Evolutionary conservation across 345 rosid species (phyloP).

Genomic region (Sapria himalayana): DNA sequence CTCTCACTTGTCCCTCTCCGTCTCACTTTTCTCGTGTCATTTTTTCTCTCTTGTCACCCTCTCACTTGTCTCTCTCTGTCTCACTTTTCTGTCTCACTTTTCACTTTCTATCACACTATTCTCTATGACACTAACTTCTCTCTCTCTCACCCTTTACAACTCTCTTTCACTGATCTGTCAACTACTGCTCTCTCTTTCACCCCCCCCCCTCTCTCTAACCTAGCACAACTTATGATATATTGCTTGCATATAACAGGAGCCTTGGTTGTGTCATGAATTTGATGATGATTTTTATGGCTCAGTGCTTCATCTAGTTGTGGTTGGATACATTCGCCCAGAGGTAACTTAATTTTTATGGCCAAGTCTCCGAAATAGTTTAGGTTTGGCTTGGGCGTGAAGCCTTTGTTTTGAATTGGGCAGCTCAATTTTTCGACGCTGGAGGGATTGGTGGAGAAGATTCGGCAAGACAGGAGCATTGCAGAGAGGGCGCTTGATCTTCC

Average conservation of each 20-base stretch:
- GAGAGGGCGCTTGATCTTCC: slow-evolving; percentile 77
- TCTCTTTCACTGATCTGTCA: no score
- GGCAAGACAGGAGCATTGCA: slow-evolving; percentile 42
- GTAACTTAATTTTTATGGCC: slow-evolving; percentile 12
- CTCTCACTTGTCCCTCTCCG: no score
- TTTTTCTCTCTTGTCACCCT: no score
- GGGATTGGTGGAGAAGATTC: slow-evolving; percentile 50
- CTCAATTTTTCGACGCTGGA: slow-evolving; percentile 58
- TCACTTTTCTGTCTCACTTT: no score
- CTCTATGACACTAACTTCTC: neutral
- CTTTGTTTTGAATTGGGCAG: slow-evolving; percentile 15
- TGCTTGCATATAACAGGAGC: slow-evolving; percentile 59
- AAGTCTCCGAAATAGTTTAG: no score
- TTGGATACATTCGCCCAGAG: slow-evolving; percentile 88
- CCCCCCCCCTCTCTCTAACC: no score
- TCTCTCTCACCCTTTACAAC: slow-evolving; percentile 1
- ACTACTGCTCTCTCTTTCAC: no score
- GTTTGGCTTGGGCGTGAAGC: no score
- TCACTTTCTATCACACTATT: neutral
- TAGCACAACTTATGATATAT: no score
- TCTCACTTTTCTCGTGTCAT: no score
- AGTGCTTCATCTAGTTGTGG: slow-evolving; percentile 53
- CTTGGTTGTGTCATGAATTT: slow-evolving; percentile 84
- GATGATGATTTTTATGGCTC: slow-evolving; percentile 72
- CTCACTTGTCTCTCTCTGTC: no score